These are phyloP conservation scores for Neonectria punicea DNA, from an alignment of 2,329 filamentous ascomycete genomes.

Conservation along the genomic window DNA sequence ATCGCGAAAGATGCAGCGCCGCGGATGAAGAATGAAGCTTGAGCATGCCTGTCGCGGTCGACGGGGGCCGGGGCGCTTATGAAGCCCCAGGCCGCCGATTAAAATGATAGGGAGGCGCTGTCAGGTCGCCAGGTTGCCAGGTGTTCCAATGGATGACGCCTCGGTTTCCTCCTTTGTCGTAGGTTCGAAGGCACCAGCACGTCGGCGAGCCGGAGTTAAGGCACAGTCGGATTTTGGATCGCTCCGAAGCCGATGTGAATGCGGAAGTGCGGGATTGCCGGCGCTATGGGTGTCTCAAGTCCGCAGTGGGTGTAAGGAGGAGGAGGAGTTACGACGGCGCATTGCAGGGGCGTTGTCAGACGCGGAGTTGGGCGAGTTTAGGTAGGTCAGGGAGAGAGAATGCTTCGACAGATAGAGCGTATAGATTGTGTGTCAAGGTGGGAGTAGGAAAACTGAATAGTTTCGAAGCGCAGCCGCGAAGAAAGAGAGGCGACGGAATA, in stretches of 20 bases:
- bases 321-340: conserved; percentile 18
- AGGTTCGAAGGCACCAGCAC: conserved; percentile 9
- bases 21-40: conserved; percentile 53
- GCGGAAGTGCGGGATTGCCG: conserved; percentile 19
- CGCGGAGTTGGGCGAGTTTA: neutral
- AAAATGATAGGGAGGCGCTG: conserved; percentile 8
- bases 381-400: neutral
- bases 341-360: conserved; percentile 23
- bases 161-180: conserved; percentile 16
- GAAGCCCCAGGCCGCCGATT: conserved; percentile 36
- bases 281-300: conserved; percentile 27
- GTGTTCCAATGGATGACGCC: conserved; percentile 40
- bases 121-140: conserved; percentile 24
- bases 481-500: conserved; percentile 36
- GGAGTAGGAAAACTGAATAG: neutral
- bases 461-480: neutral
- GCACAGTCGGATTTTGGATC: conserved; percentile 36
- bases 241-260: conserved; percentile 31
- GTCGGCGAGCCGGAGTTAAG: conserved; percentile 40
- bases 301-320: conserved; percentile 27
- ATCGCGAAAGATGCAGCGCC: conserved; percentile 55
- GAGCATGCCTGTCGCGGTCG: conserved; percentile 55
- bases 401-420: neutral
- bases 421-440: neutral
- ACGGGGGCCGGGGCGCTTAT: conserved; percentile 32